Base-by-base conservation (phyloP, 2,329 filamentous ascomycete species). In the Diaporthe citrichinensis region DNA sequence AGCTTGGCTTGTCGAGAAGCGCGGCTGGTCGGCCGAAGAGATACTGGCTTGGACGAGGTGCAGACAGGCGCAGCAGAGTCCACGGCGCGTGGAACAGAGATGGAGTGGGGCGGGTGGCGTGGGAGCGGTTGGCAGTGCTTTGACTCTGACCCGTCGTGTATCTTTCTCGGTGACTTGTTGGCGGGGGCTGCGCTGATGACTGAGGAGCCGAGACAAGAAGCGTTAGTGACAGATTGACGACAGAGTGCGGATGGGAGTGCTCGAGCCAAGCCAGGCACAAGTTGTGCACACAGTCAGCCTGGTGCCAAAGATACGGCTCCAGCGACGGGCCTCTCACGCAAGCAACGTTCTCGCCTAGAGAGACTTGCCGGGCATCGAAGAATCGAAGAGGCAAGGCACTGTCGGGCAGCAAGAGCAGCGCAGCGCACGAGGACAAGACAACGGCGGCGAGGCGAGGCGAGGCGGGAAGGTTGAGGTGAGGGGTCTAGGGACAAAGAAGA, bases 1-100 rank as follows among this genome's bases (percentile, higher is more conserved):
- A 57, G 61, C 44, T 72, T 51, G 41, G 61, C 31, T 71, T 57
- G 61, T 69, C 53, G 46, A 71, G 61, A 49, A 39, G 55, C 34
- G n/a, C 61, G 36, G 57, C 55, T 28, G n/a, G 55, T 28, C 34
- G 61, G 39, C 44, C 55, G 34, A 59, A 58, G n/a, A 61, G 62
- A 41, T n/a, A 34, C 46, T 44, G 41, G 36, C 61, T 57, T 55
- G 31, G 53, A 57, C 25, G 41, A 25, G 53, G 17, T 59, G 41
- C 39, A 41, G 71, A 25, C 44, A 53, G 53, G 17, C 28, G 31
- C 15, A 36, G 67, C 7, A 36, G 53, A 39, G 39, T 31, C 59
- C 23, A 57, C 15, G 41, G 17, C 36, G 34, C 53, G 44, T 72
- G 62, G 9, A 51, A 53, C 25, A 39, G 55, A 51, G 44, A 62